Percentiles rank a stretch among this genome's conserved stretches.
Evolutionary conservation across 306 rosid genomes (phyloP).

Genomic region (Pyrus bretschneideri): DNA sequence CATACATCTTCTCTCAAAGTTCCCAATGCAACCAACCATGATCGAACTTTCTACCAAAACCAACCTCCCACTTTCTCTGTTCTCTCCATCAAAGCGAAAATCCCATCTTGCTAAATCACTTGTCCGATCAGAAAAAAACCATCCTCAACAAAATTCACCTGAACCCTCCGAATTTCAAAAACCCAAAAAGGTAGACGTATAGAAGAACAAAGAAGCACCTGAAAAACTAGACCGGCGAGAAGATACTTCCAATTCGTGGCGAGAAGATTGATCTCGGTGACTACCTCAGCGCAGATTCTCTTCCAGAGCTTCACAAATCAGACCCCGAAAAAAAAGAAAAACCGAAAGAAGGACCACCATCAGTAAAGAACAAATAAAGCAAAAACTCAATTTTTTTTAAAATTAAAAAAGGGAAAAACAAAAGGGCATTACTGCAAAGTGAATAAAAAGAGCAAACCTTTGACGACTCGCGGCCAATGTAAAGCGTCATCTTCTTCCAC

Average conservation of each 20-base stretch:
- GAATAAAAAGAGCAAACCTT: conserved; percentile 40
- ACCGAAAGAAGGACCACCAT: conserved; percentile 2
- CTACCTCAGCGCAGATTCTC: conserved; percentile 54
- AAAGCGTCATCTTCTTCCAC: conserved; percentile 58
- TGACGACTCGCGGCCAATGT: conserved; percentile 95
- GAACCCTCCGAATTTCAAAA: not conserved
- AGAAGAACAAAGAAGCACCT: conserved; percentile 36
- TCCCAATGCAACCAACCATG: conserved; percentile 21
- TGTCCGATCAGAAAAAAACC: not conserved
- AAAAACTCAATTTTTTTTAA: not conserved
- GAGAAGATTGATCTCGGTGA: conserved; percentile 78
- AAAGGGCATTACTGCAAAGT: conserved; percentile 6
- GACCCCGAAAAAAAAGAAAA: not conserved
- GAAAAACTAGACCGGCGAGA: conserved; percentile 70
- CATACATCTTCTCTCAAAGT: conserved; percentile 23
- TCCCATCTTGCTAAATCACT: not conserved
- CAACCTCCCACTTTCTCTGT: not conserved
- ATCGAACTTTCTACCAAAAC: conserved; percentile 10
- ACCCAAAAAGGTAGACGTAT: not conserved
- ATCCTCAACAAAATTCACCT: not conserved
- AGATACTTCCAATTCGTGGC: conserved; percentile 81
- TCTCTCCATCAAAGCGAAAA: not conserved
- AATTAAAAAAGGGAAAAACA: not conserved
- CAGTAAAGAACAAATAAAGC: conserved; percentile 7
- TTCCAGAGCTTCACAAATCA: conserved; percentile 69